Evolutionary conservation across 441 rosid genomes (phyloP), one percentile per base, ranked within the genome.

Genomic region (Mallotus japonicus): DNA sequence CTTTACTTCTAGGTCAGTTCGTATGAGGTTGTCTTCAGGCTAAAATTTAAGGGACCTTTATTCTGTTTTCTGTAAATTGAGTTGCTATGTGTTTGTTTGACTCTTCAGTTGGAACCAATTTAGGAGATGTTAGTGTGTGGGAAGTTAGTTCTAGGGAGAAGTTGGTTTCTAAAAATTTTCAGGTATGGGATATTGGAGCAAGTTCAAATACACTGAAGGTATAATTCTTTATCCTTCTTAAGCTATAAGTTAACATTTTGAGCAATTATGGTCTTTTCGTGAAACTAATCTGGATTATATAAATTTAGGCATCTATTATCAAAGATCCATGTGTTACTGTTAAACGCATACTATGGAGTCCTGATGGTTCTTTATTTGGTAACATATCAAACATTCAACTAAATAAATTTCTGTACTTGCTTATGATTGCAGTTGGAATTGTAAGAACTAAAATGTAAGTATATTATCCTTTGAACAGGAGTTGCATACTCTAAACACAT

Each of bases 281-380:
- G 42, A 53, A 20, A 51, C 57, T 56, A 47, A 71, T 32, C 68
- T 56, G 65, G 65, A 58, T 62, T 68, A 22, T 15, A 46, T 72
- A 69, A 75, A 75, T 71, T 72, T 67, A 91, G 96, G 86, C 90
- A 75, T 85, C 96, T 60, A 61, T 89, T 68, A 69, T 83, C 60
- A 87, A 72, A 74, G 98, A 90, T 78, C 75, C 76, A 62, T 65
- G 86, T 69, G 88, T 82, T 40, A 82, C 91, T 0, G 92, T 90
- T 63, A 92, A 88, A 74, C 88, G 97, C 72, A 86, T 93, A 61
- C 79, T 88, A 69, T 93, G 98, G 98, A 90, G 93, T 79, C 87
- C 95, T 42, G 92, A 91, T 84, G 98, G 96, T 85, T 75, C 82
- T 73, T 81, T 88, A 53, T 90, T 90, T 82, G 97, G 98, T 92